phyloP scores from a whole-genome alignment of 345 rosid genomes.

The Aegle marmelos region DNA sequence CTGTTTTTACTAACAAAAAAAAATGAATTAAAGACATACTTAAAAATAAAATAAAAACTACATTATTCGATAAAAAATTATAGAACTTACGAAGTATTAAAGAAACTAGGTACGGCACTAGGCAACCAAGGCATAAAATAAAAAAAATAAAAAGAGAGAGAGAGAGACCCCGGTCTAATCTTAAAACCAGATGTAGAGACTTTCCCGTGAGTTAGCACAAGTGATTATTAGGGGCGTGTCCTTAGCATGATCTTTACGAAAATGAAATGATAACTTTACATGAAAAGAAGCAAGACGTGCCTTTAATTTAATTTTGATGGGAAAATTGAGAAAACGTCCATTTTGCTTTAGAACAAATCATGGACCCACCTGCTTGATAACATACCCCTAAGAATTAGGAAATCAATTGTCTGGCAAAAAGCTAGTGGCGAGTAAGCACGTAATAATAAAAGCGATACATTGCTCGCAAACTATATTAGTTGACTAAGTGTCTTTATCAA shows the following conservation, averaged over 20 bases:
- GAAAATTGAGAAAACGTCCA: neutral
- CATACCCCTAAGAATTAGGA: neutral
- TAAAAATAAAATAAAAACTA: too few species aligned
- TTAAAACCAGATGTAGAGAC: neutral
- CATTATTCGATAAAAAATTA: too few species aligned
- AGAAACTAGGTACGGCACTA: too few species aligned
- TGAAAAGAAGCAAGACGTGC: neutral
- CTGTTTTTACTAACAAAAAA: too few species aligned
- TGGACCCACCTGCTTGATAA: neutral
- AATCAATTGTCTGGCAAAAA: neutral
- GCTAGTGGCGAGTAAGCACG: neutral
- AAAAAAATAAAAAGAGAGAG: too few species aligned
- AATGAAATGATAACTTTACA: neutral
- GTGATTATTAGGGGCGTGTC: neutral
- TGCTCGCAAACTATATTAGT: too few species aligned
- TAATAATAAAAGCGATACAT: neutral
- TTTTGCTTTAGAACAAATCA: neutral
- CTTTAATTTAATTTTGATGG: neutral
- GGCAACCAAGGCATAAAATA: too few species aligned
- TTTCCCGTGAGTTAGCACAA: neutral
- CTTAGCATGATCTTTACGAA: neutral
- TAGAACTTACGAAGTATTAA: too few species aligned
- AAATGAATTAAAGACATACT: too few species aligned
- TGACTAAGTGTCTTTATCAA: neutral
- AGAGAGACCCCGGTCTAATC: fast-evolving